phyloP scores from a whole-genome alignment of 768 basidiomycete species.

The Xerocomellus intermedius region DNA sequence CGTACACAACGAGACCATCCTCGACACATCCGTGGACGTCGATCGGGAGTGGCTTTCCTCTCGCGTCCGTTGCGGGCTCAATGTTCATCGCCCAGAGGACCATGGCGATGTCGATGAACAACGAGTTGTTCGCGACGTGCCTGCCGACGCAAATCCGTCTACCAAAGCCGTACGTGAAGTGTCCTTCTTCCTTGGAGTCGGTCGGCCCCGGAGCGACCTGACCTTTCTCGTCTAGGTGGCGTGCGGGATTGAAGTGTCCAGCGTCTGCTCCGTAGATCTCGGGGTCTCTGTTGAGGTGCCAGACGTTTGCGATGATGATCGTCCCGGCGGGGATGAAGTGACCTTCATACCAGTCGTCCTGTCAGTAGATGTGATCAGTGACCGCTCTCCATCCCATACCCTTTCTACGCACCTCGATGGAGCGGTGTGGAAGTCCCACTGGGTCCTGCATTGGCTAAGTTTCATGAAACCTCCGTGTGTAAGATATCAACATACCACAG shows the following conservation, averaged over 20 bases:
- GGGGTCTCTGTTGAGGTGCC: constrained; percentile 38
- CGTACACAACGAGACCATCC: constrained; percentile 8
- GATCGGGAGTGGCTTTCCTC: constrained; percentile 1
- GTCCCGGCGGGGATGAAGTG: constrained; percentile 25
- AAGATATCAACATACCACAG: not conserved
- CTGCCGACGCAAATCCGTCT: constrained; percentile 33
- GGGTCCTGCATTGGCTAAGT: not conserved
- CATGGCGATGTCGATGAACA: constrained; percentile 35
- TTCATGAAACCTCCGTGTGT: not conserved
- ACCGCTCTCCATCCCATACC: not conserved
- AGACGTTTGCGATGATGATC: constrained; percentile 11
- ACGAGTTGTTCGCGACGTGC: constrained; percentile 33
- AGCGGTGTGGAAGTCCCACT: constrained; percentile 3
- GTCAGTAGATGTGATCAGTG: not conserved
- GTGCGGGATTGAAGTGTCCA: constrained; percentile 42
- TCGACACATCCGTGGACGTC: constrained; percentile 8
- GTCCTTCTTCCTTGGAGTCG: constrained; percentile 17
- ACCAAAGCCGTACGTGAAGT: constrained; percentile 7
- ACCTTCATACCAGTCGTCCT: constrained; percentile 25
- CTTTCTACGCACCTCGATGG: not conserved
- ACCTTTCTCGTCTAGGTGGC: constrained; percentile 2
- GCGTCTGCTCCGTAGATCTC: constrained; percentile 46
- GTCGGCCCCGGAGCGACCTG: not conserved
- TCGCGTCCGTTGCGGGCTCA: constrained; percentile 1
- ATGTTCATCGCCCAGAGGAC: constrained; percentile 29